Evolutionary conservation across 2,329 filamentous ascomycete genomes (phyloP), one percentile per base, ranked within the genome.

Genomic region (Colletotrichum shisoi): DNA sequence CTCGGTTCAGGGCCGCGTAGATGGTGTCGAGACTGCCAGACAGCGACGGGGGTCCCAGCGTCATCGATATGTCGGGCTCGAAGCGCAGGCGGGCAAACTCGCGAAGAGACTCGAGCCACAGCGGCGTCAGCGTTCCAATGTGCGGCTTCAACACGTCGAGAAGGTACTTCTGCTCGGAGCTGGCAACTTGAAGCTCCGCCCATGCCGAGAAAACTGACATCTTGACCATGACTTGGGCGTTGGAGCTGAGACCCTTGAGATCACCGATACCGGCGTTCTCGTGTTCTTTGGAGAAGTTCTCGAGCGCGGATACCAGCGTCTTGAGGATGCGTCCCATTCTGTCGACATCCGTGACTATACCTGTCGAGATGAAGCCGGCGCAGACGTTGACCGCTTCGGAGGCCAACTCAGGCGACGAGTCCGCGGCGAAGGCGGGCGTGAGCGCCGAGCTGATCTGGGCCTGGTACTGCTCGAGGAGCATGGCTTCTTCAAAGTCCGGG

Each of bases 241-340:
- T 99, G 2, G 94, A 93, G 75, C 94, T 97, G 19, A 99, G 86
- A 0, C 92, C 93, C 78, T 92, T 93, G 6, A 99, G 83, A 71
- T 99, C 96, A 17, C 95, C 95, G 74, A 99, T 98, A 24, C 92
- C 88, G 0, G 91, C 92, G 49, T 90, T 91, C 72, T 96, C 91
- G 1, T 87, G 84, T 69, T 96, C 92, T 52, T 85, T 88, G 2
- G 92, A 92, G 74, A 98, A 97, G 77, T 94, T 97, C 73, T 98
- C 94, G 1, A 99, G 84, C 0, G 94, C 94, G 49, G 90, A 90
- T 6, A 97, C 92, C 2, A 99, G 84, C 1, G 96, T 91, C 80
- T 97, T 98, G 63, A 99, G 85, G 60, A 99, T 99, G 63, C 95
- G 90, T 24, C 95, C 95, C 95, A 99, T 99, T n/a, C 95, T 89